Base-by-base conservation (phyloP, 2,329 filamentous ascomycete species). In the Truncatella angustata region DNA sequence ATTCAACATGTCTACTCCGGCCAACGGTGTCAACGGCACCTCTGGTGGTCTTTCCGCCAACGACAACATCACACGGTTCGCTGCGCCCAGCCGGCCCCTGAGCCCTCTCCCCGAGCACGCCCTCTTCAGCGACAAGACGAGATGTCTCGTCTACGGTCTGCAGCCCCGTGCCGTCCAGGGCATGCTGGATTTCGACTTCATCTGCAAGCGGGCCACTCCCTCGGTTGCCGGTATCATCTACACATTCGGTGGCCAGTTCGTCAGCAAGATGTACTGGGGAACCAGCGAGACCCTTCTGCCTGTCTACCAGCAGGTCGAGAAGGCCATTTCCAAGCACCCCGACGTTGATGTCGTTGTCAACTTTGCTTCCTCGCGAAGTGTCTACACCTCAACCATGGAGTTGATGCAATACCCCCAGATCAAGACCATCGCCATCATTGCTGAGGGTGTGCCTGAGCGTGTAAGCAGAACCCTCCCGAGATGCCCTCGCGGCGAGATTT, bases 231-330 rank as follows among this genome's bases (percentile, higher is more conserved):
- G 92, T 72, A 97, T 99, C 78, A 97, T 99, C 83, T 99, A 99
- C 83, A 97, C 94, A 66, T 99, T 99, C 70, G 94, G 94, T 73
- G 94, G 94, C 63, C 94, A 99, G 79, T 99, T 99, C 86, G 94
- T 99, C 72, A 97, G 91, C 87, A 99, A 99, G 87, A 97, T 99
- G 94, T 99, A 99, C 89, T 99, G 94, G 94, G 94, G 94, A 70
- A 99, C 94, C 70, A 97, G 91, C 79, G 94, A 99, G 83, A 99
- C 94, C 58, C 87, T 99, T 61, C 85, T 99, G 65, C 94, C 94
- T 58, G 94, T 99, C 72, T 99, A 99, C 85, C 93, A 99, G 80
- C 84, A 90, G 69, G 88, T 92, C 46, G 80, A 85, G 64, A 96
- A 97, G 82, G 94, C 94, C 65, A 86, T 97, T 70, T 84, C 85